Base-by-base conservation (phyloP, 768 basidiomycete species). In the Cystobasidium ongulense region DNA sequence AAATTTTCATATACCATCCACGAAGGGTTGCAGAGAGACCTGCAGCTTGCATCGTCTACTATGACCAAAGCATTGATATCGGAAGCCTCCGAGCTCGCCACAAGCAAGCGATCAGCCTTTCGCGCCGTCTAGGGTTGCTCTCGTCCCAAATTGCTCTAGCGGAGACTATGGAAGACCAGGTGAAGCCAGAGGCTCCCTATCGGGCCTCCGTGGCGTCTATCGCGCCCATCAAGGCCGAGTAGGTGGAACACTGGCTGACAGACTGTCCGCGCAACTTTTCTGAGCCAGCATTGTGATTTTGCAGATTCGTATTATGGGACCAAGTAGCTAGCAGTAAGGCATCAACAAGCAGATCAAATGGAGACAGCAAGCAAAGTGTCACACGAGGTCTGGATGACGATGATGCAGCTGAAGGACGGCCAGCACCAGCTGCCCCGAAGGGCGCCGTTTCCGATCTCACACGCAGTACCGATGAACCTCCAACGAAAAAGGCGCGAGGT, bases 201-300 rank as follows among this genome's bases (percentile, higher is more conserved):
- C 68, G 73, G 73, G 31, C 18, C 17, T 41, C 43, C 15, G 7
- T 18, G 23, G 18, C 65, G 21, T 36, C 33, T 25, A 27, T 68
- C 2, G 66, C 73, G 23, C 73, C 73, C 38, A 74, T 74, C 41
- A 53, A 52, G 13, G 1, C 73, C 11, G 63, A 74, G 73, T 74
- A 36, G 17, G 63, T 36, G 7, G 7, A n/a, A n/a, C n/a, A n/a
- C n/a, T n/a, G 57, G 10, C 57, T 15, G 57, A 18, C 8, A 15
- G 57, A 27, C 31, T n/a, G 31, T 7, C 41, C 2, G 31, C 41
- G 17, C 2, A 25, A 64, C 10, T 18, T 29, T 38, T 35, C 23
- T 64, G 33, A 39, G 25, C 17, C 35, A 21, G 35, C 17, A 15
- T 41, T 39, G 31, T 35, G 11, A 38, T 25, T 27, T 1, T 13